Evolutionary conservation across 129 eudicot genomes (phyloP), one percentile per base, ranked within the genome.

Genomic region (Smallanthus sonchifolius): DNA sequence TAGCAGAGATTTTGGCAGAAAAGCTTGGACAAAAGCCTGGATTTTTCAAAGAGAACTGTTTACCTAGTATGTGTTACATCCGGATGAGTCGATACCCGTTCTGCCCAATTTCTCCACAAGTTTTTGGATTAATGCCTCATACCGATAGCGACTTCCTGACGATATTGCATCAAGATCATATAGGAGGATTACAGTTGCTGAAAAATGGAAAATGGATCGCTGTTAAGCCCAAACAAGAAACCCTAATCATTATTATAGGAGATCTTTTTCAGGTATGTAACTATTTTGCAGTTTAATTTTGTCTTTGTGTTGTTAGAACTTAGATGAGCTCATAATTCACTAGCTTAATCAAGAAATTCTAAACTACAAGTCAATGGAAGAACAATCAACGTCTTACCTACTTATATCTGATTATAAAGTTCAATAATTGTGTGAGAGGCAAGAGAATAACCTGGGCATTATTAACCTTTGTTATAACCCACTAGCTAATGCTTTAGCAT

Each of bases 121-220:
- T 90, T 39, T 56, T 79, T 14, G 98, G 98, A 5, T 49, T 94
- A 34, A 75, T 87, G 89, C 92, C 97, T 2, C 98, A 94, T 70
- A 90, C 98, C 0, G 98, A 94, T 70, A 94, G 96, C 40, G 87
- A 84, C 51, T 94, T 94, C 81, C 93, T 94, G 75, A 94, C 99
- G 0, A 77, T 94, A 38, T 48, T 94, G 38, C 86, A 86, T 68
- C 97, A 94, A 85, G 99, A 94, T 76, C 82, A 88, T 24, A 49
- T 94, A 39, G 97, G 97, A 24, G 99, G 99, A 10, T 59, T 94
- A 35, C 97, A 94, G 10, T 17, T 94, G 47, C 85, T 88, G 4
- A 88, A 84, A 81, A 95, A 94, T 69, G 93, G 90, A 6, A 86
- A 80, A 67, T 94, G 99, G 99, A 71, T 94, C 3, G 74, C 81